Evolutionary conservation across 352 stramenopile species (phyloP).

Genomic region (Sclerospora graminicola): DNA sequence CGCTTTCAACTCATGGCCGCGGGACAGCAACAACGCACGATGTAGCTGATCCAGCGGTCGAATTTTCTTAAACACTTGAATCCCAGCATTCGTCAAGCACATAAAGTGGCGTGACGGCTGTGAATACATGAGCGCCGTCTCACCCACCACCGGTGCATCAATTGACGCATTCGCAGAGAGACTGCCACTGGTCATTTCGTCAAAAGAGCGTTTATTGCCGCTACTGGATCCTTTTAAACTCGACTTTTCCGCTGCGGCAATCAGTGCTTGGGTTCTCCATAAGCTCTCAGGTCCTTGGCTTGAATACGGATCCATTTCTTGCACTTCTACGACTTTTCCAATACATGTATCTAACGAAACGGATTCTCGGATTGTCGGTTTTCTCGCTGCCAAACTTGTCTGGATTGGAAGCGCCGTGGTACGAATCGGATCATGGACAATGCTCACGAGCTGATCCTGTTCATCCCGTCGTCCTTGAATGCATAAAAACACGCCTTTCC

Average conservation of each 20-base stretch:
- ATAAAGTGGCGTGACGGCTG: conserved; percentile 76
- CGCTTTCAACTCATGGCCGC: conserved; percentile 57
- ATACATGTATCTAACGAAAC: conserved; percentile 68
- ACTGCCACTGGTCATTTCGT: conserved; percentile 54
- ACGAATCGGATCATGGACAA: conserved; percentile 61
- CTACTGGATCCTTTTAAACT: conserved; percentile 10
- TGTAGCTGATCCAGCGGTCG: conserved; percentile 83
- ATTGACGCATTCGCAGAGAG: conserved; percentile 7
- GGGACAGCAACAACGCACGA: conserved; percentile 51
- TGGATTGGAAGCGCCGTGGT: conserved; percentile 50
- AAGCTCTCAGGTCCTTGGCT: conserved; percentile 20
- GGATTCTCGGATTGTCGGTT: conserved; percentile 63
- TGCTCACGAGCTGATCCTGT: conserved; percentile 66
- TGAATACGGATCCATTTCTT: conserved; percentile 42
- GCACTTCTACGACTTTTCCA: conserved; percentile 76
- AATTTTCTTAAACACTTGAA: conserved; percentile 88
- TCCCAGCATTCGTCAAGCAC: conserved; percentile 72
- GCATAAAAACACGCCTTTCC: conserved; percentile 67
- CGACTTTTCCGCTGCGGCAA: background rate
- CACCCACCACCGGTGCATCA: conserved; percentile 23
- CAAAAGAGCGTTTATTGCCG: conserved; percentile 58
- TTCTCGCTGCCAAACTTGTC: conserved; percentile 32
- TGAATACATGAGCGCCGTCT: conserved; percentile 82
- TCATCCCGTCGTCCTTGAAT: conserved; percentile 70
- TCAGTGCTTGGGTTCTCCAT: conserved; percentile 8